Evolutionary conservation across 2,329 filamentous ascomycete species (phyloP).

Genomic region (Aspergillus latus): DNA sequence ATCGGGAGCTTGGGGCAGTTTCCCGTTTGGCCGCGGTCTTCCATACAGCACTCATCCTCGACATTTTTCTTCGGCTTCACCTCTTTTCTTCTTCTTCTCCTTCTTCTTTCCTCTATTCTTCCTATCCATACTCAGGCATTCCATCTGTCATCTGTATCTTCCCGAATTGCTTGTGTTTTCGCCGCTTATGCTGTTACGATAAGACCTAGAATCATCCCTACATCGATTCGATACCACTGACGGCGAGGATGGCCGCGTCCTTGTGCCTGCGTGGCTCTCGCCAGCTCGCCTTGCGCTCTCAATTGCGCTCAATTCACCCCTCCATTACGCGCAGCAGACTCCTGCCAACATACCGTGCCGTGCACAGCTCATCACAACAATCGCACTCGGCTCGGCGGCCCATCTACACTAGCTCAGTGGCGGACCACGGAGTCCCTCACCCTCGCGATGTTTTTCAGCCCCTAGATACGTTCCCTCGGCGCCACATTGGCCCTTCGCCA

Average conservation of each 20-base stretch:
- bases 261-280: slow-evolving; percentile 37
- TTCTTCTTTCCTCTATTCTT: neutral
- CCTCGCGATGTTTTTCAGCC: slow-evolving; percentile 46
- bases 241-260: slow-evolving; percentile 33
- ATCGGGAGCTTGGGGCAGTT: slow-evolving; percentile 18
- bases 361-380: slow-evolving; percentile 30
- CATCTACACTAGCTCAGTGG: slow-evolving; percentile 88
- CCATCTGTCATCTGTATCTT: too few species aligned
- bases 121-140: neutral
- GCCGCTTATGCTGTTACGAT: neutral
- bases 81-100: slow-evolving; percentile 1
- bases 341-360: slow-evolving; percentile 30
- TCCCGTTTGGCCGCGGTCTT: slow-evolving; percentile 25
- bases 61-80: slow-evolving; percentile 1
- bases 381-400: slow-evolving; percentile 28
- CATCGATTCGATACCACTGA: neutral
- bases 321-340: slow-evolving; percentile 27
- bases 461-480: slow-evolving; percentile 66
- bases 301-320: slow-evolving; percentile 27
- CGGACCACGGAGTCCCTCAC: slow-evolving; percentile 66
- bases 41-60: slow-evolving; percentile 9
- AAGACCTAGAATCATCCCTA: slow-evolving; percentile 5
- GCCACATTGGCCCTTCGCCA: slow-evolving; percentile 83
- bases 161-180: slow-evolving; percentile 1
- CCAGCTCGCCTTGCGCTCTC: slow-evolving; percentile 37